Conservation (phyloP, 2,329 filamentous ascomycete genomes). For the Chaetomiaceae sp. region DNA sequence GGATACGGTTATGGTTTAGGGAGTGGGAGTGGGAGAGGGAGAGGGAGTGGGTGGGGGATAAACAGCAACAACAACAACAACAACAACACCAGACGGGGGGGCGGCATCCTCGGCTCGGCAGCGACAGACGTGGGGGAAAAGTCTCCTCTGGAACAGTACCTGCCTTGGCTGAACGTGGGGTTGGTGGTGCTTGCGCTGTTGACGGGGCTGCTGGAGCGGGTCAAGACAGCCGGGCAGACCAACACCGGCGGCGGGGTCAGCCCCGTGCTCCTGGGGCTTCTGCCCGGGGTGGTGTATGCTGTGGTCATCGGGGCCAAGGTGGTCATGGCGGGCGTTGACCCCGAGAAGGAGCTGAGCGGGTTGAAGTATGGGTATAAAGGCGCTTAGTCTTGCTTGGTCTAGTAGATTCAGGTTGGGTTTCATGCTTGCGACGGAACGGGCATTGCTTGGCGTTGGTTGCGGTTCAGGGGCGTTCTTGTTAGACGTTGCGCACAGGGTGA, state of each 20-base stretch:
- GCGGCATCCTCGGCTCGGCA: not conserved
- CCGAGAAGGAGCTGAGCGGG: constrained; percentile 57
- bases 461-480: not conserved
- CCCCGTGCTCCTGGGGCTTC: constrained; percentile 43
- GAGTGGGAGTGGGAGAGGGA: not conserved
- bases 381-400: constrained; percentile 37
- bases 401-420: no score
- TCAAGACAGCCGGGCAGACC: constrained; percentile 25
- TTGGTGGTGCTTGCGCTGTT: constrained; percentile 51
- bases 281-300: constrained; percentile 56
- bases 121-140: constrained; percentile 15
- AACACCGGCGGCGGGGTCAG: constrained; percentile 30
- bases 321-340: constrained; percentile 65
- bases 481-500: no score
- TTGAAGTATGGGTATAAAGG: constrained; percentile 66
- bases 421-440: no score
- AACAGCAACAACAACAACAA: not conserved
- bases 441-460: constrained; percentile 8
- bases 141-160: constrained; percentile 50
- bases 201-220: constrained; percentile 38
- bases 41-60: not conserved
- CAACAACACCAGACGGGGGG: not conserved
- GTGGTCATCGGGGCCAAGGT: constrained; percentile 59
- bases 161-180: constrained; percentile 57
- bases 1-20: not conserved